Base-by-base conservation (phyloP, 1,139 yeast species). In the Saccharomycopsis crataegensis region DNA sequence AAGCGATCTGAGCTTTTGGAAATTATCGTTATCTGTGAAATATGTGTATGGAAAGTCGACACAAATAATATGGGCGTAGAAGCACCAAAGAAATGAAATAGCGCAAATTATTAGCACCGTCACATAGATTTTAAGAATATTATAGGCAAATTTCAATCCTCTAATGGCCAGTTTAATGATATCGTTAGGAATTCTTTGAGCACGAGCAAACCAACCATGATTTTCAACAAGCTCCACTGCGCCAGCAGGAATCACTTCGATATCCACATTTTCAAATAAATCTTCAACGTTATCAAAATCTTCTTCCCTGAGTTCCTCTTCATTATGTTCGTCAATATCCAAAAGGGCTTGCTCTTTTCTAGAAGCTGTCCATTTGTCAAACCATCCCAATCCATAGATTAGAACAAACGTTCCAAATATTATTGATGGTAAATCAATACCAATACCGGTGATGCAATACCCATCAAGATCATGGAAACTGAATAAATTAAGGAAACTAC, bases 301-400 rank as follows among this genome's bases (percentile, higher is more conserved):
- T 9, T 40, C 38, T 6, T 48, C 42, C 16, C 38, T 6, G 12
- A 12, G 36, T 6, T 43, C 49, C 14, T 40, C 41, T 9, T 50
- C 49, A 17, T 33, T 34, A 31, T 45, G 37, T 5, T 50, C 45
- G 17, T 40, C 53, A 45, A 22, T 50, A 14, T 50, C 48, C 33
- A 8, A 40, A 32, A 12, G 12, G 8, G 38, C 3, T 7, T 17
- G 33, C 9, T 36, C 34, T 3, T 7, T 14, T 11, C 36, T 14
- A 9, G 34, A 16, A 31, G 22, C 49, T 37, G n/a, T 6, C 16
- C 33, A 37, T 37, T 50, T 44, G 44, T 50, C 49, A 31, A 12
- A 33, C 36, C 11, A 34, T 6, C n/a, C 33, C 8, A 50, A 36
- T 8, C 9, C 37, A n/a, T 11, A 22, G 8, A 43, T 9, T 12